Conservation (phyloP, 345 rosid species). For the Hirschfeldia incana region DNA sequence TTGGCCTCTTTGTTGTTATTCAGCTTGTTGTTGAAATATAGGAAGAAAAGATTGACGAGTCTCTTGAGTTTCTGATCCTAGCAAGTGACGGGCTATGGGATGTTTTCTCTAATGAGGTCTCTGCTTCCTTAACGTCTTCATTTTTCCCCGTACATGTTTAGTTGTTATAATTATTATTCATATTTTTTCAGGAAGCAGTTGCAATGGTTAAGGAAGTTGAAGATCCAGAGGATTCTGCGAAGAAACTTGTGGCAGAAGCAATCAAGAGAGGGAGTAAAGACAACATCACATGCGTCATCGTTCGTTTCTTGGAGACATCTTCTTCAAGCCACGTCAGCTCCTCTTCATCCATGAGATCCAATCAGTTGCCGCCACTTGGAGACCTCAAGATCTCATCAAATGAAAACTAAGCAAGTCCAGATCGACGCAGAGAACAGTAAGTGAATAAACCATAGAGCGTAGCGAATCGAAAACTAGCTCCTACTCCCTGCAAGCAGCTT, state of each 20-base stretch:
- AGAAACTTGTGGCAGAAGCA: slow-evolving; percentile 76
- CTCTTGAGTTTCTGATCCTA: slow-evolving; percentile 94
- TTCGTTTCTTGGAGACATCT: slow-evolving; percentile 53
- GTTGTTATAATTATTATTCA: neutral
- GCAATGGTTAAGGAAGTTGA: slow-evolving; percentile 70
- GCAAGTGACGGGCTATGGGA: slow-evolving; percentile 99
- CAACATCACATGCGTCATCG: slow-evolving; percentile 89
- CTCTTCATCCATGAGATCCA: slow-evolving; percentile 9
- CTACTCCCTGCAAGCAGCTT: neutral
- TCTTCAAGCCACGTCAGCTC: slow-evolving; percentile 23
- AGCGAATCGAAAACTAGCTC: slow-evolving; percentile 2
- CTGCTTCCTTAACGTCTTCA: neutral
- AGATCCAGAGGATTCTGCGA: slow-evolving; percentile 89
- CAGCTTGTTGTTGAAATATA: slow-evolving; percentile 36
- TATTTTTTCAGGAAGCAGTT: slow-evolving; percentile 73
- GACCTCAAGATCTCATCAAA: slow-evolving; percentile 22
- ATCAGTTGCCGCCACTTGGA: slow-evolving; percentile 7
- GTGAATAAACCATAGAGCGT: neutral
- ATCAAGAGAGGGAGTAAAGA: slow-evolving; percentile 93
- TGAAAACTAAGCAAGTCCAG: slow-evolving; percentile 17
- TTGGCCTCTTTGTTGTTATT: neutral
- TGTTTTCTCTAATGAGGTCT: slow-evolving; percentile 90
- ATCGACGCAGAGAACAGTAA: slow-evolving; percentile 1
- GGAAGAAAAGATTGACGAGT: slow-evolving; percentile 86
- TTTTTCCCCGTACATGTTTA: neutral